Percentiles rank a stretch among this genome's conserved stretches.
Evolutionary conservation across 495 filamentous ascomycete genomes (phyloP).

Genomic region (Sporormia fimetaria): DNA sequence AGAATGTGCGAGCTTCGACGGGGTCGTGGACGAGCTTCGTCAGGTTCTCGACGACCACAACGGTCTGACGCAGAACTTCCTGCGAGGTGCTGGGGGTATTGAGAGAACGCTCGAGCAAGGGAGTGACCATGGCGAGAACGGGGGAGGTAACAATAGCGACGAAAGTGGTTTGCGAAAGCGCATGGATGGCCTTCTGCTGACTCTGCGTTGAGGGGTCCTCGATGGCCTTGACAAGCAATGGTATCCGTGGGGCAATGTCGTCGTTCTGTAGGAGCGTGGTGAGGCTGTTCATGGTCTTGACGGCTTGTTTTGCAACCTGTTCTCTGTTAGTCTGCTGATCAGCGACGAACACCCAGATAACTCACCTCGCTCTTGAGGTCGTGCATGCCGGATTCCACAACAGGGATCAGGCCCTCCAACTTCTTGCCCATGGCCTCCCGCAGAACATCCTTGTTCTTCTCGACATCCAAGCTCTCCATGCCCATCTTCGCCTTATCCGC

Average conservation of each 20-base stretch:
- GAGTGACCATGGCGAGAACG: conserved; percentile 91
- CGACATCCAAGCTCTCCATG: conserved; percentile 64
- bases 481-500: conserved; percentile 85
- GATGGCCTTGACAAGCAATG: conserved; percentile 88
- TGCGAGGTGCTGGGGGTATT: conserved; percentile 84
- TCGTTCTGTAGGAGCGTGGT: conserved; percentile 92
- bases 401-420: conserved; percentile 78
- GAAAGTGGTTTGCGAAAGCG: conserved; percentile 96
- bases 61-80: conserved; percentile 89
- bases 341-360: background rate
- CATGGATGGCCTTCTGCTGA: conserved; percentile 89
- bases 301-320: conserved; percentile 65
- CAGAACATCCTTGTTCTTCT: conserved; percentile 73
- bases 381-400: conserved; percentile 90
- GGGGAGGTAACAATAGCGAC: conserved; percentile 96
- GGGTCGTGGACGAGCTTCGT: conserved; percentile 98
- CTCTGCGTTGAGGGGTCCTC: conserved; percentile 83
- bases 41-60: conserved; percentile 96
- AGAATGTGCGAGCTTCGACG: conserved; percentile 86
- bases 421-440: conserved; percentile 86
- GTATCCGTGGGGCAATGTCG: conserved; percentile 87
- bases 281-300: conserved; percentile 81
- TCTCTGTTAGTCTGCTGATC: background rate
- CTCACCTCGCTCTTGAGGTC: conserved; percentile 79
- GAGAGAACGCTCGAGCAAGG: conserved; percentile 82